These are phyloP conservation scores for Xylaria intraflava DNA, from an alignment of 495 filamentous ascomycete genomes.

Conservation along the genomic window DNA sequence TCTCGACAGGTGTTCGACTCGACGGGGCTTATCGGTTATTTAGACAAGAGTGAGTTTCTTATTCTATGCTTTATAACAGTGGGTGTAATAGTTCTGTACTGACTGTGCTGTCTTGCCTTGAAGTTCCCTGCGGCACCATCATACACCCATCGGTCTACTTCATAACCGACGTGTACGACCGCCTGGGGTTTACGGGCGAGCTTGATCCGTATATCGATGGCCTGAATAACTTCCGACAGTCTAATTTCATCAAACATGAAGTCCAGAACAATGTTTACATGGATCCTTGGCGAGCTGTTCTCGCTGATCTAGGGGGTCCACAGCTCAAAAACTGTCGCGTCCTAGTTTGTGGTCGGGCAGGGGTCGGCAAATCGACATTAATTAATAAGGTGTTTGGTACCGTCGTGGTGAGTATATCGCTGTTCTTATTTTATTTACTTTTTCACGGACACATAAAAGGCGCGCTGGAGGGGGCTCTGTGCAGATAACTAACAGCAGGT, in stretches of 20 bases:
- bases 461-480: background rate
- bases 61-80: too few species aligned
- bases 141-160: slow-evolving; percentile 32
- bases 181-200: slow-evolving; percentile 3
- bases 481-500: background rate
- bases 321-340: slow-evolving; percentile 24
- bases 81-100: background rate
- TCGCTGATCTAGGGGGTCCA: slow-evolving; percentile 6
- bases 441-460: background rate
- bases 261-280: slow-evolving; percentile 9
- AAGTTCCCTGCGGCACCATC: slow-evolving; percentile 24
- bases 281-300: slow-evolving; percentile 9
- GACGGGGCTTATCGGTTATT: slow-evolving; percentile 4
- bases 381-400: slow-evolving; percentile 31
- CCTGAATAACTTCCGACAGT: slow-evolving; percentile 6
- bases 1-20: slow-evolving; percentile 6
- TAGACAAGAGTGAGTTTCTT: slow-evolving; percentile 6
- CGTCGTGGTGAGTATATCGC: slow-evolving; percentile 1
- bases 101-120: background rate
- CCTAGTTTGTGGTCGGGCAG: slow-evolving; percentile 31
- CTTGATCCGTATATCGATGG: slow-evolving; percentile 7
- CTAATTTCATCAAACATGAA: slow-evolving; percentile 8
- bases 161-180: slow-evolving; percentile 19
- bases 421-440: background rate
- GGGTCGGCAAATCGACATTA: slow-evolving; percentile 32